Evolutionary conservation across 805 yeast genomes (phyloP), one percentile per base, ranked within the genome.

Genomic region (Ogataea pini): DNA sequence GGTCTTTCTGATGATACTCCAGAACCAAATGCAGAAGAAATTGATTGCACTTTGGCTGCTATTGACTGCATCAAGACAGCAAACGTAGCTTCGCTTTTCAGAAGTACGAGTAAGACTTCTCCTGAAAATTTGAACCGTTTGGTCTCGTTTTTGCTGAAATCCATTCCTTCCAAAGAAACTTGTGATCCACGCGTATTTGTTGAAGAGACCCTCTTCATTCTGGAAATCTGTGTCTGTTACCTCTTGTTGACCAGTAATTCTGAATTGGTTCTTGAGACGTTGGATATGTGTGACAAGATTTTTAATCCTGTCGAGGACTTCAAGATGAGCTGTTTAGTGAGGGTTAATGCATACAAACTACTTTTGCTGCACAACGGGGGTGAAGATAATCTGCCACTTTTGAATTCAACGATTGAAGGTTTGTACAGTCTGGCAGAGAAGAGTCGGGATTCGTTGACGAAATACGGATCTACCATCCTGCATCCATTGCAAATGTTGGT

Each of bases 21-120:
- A 0, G 98, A 92, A 65, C 99, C 99, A 10, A 80, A 95, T 1
- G 95, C 88, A 48, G 96, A 89, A 60, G 97, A 92, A 57, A 85
- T 94, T 42, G 96, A 90, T 54, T 79, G 88, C 4, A 88, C 98
- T 0, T 65, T 86, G 12, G 83, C 89, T 4, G 86, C 97, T 0
- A 70, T 85, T 36, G 96, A 91, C 56, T 92, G 97, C 63, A 75
- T 92, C 44, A 79, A 79, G 44, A 80, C 92, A 0, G 82, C 94
- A 52, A 78, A 79, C 42, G 69, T 90, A 4, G 65, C 76, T 3
- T 71, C 73, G 1, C 70, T 89, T 1, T 76, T 89, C 50, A 77
- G 75, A 41, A 73, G 73, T 17, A 72, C 83, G 8, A 70, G 78
- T 41, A 67, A 62, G 42, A 63, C 62, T 59, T 68, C 43, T 49